Evolutionary conservation across 148 eudicot species (phyloP).

Genomic region (Pouteria glomerata): DNA sequence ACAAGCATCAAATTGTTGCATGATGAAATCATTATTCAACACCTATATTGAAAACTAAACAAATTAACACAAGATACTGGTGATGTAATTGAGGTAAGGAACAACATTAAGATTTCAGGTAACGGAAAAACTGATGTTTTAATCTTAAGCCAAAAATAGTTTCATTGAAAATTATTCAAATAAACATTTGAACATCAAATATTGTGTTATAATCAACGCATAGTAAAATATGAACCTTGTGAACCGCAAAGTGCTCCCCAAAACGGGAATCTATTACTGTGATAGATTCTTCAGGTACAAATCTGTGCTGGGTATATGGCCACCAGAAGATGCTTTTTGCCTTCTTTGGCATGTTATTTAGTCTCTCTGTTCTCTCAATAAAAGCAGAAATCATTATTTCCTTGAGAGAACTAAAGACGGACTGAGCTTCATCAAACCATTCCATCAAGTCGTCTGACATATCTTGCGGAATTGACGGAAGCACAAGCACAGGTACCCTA

Average conservation of each 20-base stretch:
- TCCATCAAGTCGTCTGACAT: slow-evolving; percentile 66
- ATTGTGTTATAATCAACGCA: not conserved
- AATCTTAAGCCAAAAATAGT: not conserved
- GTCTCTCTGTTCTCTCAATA: slow-evolving; percentile 55
- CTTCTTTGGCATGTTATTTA: slow-evolving; percentile 64
- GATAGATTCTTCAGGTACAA: slow-evolving; percentile 66
- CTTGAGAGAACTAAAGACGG: slow-evolving; percentile 59
- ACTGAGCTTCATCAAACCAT: slow-evolving; percentile 69
- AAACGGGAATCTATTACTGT: slow-evolving; percentile 95
- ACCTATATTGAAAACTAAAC: slow-evolving; percentile 25
- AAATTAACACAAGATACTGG: not conserved
- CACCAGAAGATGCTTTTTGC: slow-evolving; percentile 86
- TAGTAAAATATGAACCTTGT: slow-evolving; percentile 48
- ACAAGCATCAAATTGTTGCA: slow-evolving; percentile 90
- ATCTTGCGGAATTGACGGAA: slow-evolving; percentile 85
- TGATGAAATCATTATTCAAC: slow-evolving; percentile 32
- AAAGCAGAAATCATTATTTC: slow-evolving; percentile 55
- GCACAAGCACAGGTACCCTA: slow-evolving; percentile 82
- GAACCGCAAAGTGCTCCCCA: slow-evolving; percentile 84
- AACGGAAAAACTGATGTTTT: not conserved
- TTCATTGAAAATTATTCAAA: not conserved
- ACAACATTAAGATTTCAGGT: not conserved
- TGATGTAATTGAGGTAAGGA: not conserved
- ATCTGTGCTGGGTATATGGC: slow-evolving; percentile 97
- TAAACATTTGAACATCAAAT: not conserved